phyloP scores from a whole-genome alignment of 768 basidiomycete genomes.

The Kwoniella dendrophila region DNA sequence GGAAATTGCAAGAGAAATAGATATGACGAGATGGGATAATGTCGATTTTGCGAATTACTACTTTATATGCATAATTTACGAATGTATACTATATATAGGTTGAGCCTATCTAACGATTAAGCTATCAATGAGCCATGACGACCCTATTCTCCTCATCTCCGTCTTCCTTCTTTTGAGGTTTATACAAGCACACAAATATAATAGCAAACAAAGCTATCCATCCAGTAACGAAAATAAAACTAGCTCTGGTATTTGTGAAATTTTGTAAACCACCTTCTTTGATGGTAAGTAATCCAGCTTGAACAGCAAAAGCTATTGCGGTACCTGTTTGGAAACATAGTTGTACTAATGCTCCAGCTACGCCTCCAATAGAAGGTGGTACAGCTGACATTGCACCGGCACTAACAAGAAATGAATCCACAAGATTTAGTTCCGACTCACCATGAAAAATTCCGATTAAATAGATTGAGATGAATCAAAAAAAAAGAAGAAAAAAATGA shows the following conservation, averaged over 20 bases:
- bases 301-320: constrained; percentile 39
- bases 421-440: background rate
- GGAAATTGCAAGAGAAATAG: background rate
- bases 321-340: constrained; percentile 32
- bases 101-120: background rate
- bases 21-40: background rate
- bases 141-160: constrained; percentile 9
- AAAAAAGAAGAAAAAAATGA: too few relatives aligned
- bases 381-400: constrained; percentile 41
- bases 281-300: constrained; percentile 39
- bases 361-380: constrained; percentile 40
- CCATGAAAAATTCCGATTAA: background rate
- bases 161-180: constrained; percentile 8
- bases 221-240: constrained; percentile 29
- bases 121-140: background rate
- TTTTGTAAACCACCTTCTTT: constrained; percentile 24
- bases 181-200: constrained; percentile 25
- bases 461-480: background rate
- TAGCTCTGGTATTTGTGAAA: constrained; percentile 26
- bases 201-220: constrained; percentile 27
- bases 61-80: background rate
- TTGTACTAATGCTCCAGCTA: constrained; percentile 45
- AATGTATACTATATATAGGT: background rate
- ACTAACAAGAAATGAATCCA: constrained; percentile 11
- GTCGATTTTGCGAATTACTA: background rate